phyloP scores from a whole-genome alignment of 208 protist species.

The Crithidia sp. region DNA sequence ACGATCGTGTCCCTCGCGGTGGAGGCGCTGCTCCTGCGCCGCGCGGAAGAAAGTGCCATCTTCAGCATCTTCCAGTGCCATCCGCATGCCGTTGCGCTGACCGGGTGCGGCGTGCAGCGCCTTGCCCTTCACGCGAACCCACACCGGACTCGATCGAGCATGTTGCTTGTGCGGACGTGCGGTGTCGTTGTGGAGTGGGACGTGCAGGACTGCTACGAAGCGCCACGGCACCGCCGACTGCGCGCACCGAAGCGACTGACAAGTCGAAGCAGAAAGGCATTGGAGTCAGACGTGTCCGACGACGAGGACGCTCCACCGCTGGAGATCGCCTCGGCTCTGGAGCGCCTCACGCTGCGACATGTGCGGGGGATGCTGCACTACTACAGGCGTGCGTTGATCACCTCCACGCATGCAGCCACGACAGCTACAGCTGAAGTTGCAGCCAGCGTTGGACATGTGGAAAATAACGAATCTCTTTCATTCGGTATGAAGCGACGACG shows the following conservation, averaged over 20 bases:
- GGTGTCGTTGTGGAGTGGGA: constrained; percentile 51
- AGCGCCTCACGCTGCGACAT: constrained; percentile 37
- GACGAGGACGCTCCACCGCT: constrained; percentile 28
- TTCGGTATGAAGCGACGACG: background rate
- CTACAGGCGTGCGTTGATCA: constrained; percentile 42
- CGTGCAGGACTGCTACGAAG: constrained; percentile 58
- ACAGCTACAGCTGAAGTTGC: background rate
- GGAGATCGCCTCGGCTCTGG: constrained; percentile 24
- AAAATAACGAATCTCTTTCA: background rate
- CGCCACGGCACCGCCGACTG: constrained; percentile 16
- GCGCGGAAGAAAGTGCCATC: constrained; percentile 68
- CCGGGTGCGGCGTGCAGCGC: constrained; percentile 60
- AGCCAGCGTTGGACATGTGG: background rate
- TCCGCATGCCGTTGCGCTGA: constrained; percentile 38
- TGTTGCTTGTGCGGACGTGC: constrained; percentile 53
- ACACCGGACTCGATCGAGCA: constrained; percentile 8
- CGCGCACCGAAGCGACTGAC: constrained; percentile 8
- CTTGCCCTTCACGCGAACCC: constrained; percentile 40
- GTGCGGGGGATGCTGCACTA: constrained; percentile 65
- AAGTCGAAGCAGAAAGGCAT: constrained; percentile 1
- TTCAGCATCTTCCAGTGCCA: constrained; percentile 72
- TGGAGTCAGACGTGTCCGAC: constrained; percentile 12
- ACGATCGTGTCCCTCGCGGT: background rate
- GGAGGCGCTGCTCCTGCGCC: constrained; percentile 40
- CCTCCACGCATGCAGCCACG: background rate